A percentile compares a stretch with the other conserved stretches of the same genome.
Evolutionary conservation across 805 yeast genomes (phyloP).

Genomic region (Candida germanica): DNA sequence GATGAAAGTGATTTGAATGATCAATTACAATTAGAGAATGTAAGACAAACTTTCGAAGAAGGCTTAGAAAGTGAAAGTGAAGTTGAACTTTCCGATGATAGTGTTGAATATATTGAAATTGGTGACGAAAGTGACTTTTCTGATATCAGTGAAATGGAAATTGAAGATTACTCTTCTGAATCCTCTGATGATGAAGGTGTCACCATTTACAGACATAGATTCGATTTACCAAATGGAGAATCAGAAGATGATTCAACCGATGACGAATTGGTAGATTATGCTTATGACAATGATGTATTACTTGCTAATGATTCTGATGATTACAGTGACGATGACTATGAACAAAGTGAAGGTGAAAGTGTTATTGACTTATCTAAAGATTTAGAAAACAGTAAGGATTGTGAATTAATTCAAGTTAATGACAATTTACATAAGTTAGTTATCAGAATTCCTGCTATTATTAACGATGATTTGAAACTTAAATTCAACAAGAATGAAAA

Average conservation of each 20-base stretch:
- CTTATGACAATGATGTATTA: slow-evolving; percentile 18
- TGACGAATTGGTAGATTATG: slow-evolving; percentile 28
- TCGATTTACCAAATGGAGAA: slow-evolving; percentile 35
- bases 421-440: slow-evolving; percentile 38
- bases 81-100: slow-evolving; percentile 19
- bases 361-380: slow-evolving; percentile 41
- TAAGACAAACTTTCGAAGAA: slow-evolving; percentile 35
- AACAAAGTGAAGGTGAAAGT: slow-evolving; percentile 20
- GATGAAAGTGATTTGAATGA: slow-evolving; percentile 28
- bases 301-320: slow-evolving; percentile 31
- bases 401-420: slow-evolving; percentile 38
- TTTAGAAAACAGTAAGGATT: slow-evolving; percentile 42
- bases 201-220: slow-evolving; percentile 41
- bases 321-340: slow-evolving; percentile 21
- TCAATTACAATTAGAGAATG: slow-evolving; percentile 33
- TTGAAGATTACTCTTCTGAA: slow-evolving; percentile 21
- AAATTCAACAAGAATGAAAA: slow-evolving; percentile 39
- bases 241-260: slow-evolving; percentile 35
- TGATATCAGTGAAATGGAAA: slow-evolving; percentile 18
- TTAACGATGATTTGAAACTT: slow-evolving; percentile 38
- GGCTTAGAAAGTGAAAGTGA: slow-evolving; percentile 30
- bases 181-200: slow-evolving; percentile 40
- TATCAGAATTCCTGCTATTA: slow-evolving; percentile 40
- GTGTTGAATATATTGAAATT: slow-evolving; percentile 27
- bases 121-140: slow-evolving; percentile 30